phyloP scores from a whole-genome alignment of 2,329 filamentous ascomycete genomes.

The Phialophora chinensis region DNA sequence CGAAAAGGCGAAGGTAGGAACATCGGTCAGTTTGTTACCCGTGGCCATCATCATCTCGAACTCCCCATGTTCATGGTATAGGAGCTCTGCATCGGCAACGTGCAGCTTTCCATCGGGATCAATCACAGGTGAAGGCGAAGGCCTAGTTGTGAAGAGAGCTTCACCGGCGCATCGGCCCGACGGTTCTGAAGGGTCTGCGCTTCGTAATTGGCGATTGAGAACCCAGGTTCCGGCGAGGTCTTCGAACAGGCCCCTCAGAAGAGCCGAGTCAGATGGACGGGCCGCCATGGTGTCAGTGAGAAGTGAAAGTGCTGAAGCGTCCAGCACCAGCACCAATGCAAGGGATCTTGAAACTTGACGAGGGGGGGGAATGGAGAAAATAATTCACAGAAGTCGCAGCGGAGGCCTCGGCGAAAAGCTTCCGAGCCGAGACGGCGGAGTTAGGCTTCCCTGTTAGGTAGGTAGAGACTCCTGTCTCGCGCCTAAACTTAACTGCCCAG shows the following conservation, averaged over 20 bases:
- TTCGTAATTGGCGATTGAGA: conserved; percentile 48
- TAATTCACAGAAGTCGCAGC: neutral
- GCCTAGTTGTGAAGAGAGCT: conserved; percentile 46
- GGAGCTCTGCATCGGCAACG: conserved; percentile 40
- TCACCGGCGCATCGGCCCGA: conserved; percentile 50
- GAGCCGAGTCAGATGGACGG: conserved; percentile 6
- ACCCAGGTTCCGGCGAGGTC: conserved; percentile 43
- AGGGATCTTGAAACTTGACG: neutral
- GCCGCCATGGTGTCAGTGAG: neutral
- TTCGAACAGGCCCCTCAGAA: conserved; percentile 29
- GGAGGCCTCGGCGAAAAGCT: neutral
- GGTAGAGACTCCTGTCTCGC: neutral
- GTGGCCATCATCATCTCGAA: conserved; percentile 44
- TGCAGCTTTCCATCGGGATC: conserved; percentile 40
- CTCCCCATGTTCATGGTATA: conserved; percentile 52
- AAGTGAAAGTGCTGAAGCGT: neutral
- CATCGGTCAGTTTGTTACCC: conserved; percentile 43
- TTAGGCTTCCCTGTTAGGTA: neutral
- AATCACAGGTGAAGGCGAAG: conserved; percentile 34
- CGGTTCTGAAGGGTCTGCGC: conserved; percentile 50
- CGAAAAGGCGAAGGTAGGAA: conserved; percentile 37
- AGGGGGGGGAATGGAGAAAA: neutral
- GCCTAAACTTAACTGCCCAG: neutral
- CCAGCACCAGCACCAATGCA: neutral
- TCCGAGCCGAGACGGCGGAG: neutral